phyloP scores from a whole-genome alignment of 108 stramenopile genomes.

The Cyclostephanos invisitatus region DNA sequence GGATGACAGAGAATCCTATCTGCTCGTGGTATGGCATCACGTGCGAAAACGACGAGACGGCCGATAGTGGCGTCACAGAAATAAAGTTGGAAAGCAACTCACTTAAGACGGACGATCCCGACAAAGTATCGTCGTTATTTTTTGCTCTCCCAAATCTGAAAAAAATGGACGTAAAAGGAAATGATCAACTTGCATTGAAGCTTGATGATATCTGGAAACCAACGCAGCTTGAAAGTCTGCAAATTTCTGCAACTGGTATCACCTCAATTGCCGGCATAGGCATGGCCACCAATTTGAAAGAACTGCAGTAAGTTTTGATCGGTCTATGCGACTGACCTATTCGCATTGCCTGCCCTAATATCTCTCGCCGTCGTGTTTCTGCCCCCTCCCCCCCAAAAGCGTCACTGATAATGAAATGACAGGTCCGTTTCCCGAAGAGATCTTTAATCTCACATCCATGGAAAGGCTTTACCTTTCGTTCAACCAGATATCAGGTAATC shows the following conservation, averaged over 20 bases:
- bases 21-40: constrained; percentile 75
- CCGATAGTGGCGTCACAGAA: constrained; percentile 40
- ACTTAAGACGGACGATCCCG: constrained; percentile 32
- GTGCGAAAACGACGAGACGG: constrained; percentile 41
- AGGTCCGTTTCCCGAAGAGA: constrained; percentile 58
- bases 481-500: constrained; percentile 54
- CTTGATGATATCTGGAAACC: constrained; percentile 58
- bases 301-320: constrained; percentile 41
- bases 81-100: constrained; percentile 53
- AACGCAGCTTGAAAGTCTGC: constrained; percentile 47
- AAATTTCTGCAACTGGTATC: constrained; percentile 64
- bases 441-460: constrained; percentile 50
- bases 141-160: constrained; percentile 37
- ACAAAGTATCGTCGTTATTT: constrained; percentile 38
- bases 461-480: constrained; percentile 58
- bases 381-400: background rate
- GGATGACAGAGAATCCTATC: constrained; percentile 47
- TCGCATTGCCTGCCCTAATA: background rate
- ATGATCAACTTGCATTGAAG: constrained; percentile 48
- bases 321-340: background rate
- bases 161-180: constrained; percentile 40
- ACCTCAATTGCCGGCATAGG: constrained; percentile 54
- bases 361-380: background rate
- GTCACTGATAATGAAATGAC: constrained; percentile 62
- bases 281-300: constrained; percentile 48